Conservation (phyloP, 1,139 yeast species). For the Pichia cactophila region DNA sequence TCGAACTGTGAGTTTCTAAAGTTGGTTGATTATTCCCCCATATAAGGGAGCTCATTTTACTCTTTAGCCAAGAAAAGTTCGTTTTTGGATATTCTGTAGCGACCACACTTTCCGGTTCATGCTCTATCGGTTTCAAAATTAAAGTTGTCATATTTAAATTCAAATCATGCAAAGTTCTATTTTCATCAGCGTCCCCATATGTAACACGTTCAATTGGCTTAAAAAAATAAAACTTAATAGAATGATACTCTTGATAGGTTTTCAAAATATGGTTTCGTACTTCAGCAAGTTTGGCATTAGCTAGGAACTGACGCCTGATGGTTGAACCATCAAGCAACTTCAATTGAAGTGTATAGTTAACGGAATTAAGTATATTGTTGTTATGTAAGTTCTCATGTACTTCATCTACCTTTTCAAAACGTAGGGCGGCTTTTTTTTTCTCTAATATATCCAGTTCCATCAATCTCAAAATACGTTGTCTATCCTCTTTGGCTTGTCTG, state of each 20-base stretch:
- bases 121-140: slow-evolving; percentile 28
- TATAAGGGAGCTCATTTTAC: slow-evolving; percentile 11
- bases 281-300: slow-evolving; percentile 16
- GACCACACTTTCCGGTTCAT: slow-evolving; percentile 4
- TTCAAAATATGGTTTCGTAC: slow-evolving; percentile 24
- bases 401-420: neutral
- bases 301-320: slow-evolving; percentile 18
- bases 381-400: slow-evolving; percentile 20
- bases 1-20: neutral
- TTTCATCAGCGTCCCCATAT: slow-evolving; percentile 26
- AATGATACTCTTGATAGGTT: slow-evolving; percentile 26
- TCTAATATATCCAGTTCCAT: slow-evolving; percentile 47
- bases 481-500: slow-evolving; percentile 40
- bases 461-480: slow-evolving; percentile 44
- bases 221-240: slow-evolving; percentile 26
- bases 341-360: slow-evolving; percentile 23
- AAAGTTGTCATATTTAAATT: slow-evolving; percentile 27
- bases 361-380: slow-evolving; percentile 13
- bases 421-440: slow-evolving; percentile 21
- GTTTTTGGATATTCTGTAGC: slow-evolving; percentile 4
- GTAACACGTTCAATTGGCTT: slow-evolving; percentile 28
- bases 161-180: slow-evolving; percentile 19
- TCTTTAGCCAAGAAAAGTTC: slow-evolving; percentile 14
- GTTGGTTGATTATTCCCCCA: slow-evolving; percentile 10
- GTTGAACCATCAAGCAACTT: slow-evolving; percentile 28